phyloP scores from a whole-genome alignment of 108 stramenopile species.

The Cyclotella sp. region DNA sequence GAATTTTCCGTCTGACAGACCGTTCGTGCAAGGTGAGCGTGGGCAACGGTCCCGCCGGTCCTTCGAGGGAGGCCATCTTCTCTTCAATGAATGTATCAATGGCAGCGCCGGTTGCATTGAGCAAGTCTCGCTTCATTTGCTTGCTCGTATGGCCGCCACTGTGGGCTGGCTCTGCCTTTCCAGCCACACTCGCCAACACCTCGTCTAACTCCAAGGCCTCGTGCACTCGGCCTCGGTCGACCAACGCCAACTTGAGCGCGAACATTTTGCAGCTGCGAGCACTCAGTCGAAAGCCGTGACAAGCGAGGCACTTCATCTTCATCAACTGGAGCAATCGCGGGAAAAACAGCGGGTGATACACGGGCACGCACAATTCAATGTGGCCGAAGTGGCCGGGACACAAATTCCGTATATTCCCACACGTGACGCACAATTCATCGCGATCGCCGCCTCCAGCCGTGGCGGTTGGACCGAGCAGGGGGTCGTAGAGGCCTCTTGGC shows the following conservation, averaged over 20 bases:
- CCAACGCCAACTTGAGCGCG: conserved; percentile 69
- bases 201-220: conserved; percentile 78
- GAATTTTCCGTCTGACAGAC: conserved; percentile 53
- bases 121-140: conserved; percentile 9
- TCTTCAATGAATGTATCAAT: neutral
- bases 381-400: conserved; percentile 99
- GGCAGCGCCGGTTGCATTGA: neutral
- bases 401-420: conserved; percentile 70
- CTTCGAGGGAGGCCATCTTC: neutral
- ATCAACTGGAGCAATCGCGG: conserved; percentile 74
- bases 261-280: conserved; percentile 47
- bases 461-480: conserved; percentile 86
- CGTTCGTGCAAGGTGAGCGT: conserved; percentile 73
- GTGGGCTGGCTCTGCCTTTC: conserved; percentile 22
- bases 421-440: conserved; percentile 87
- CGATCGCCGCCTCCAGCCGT: conserved; percentile 7
- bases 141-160: conserved; percentile 2
- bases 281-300: conserved; percentile 86
- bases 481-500: conserved; percentile 95
- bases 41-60: neutral
- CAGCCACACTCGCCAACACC: conserved; percentile 44
- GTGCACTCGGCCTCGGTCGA: conserved; percentile 57
- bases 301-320: conserved; percentile 91
- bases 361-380: conserved; percentile 95
- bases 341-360: conserved; percentile 96